These are phyloP conservation scores for Tephrocybe sp. DNA, from an alignment of 768 basidiomycete genomes.

Conservation along the genomic window DNA sequence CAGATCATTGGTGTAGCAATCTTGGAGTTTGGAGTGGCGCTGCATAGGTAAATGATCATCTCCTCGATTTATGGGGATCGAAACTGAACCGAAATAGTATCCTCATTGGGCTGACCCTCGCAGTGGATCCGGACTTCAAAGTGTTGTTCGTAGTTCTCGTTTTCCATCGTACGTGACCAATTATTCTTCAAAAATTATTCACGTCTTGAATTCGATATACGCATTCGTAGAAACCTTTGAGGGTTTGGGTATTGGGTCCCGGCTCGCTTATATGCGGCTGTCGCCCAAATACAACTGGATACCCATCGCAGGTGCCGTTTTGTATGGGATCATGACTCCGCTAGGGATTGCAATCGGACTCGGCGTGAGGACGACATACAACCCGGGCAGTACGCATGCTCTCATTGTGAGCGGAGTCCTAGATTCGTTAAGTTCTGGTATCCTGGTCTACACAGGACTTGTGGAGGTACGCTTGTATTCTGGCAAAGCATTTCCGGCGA, in stretches of 20 bases:
- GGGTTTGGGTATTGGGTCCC: conserved; percentile 89
- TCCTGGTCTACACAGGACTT: conserved; percentile 74
- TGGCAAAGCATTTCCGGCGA: not conserved
- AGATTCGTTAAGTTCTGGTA: conserved; percentile 84
- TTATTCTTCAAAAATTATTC: not conserved
- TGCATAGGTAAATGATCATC: conserved; percentile 58
- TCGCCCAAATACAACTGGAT: conserved; percentile 52
- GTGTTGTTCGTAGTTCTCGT: conserved; percentile 86
- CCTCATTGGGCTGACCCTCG: conserved; percentile 87
- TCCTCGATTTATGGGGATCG: not conserved
- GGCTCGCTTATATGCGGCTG: conserved; percentile 76
- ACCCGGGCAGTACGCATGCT: conserved; percentile 72
- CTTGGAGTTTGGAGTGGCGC: conserved; percentile 88
- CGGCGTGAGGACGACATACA: conserved; percentile 76
- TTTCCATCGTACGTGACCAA: conserved; percentile 92
- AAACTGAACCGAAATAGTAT: conserved; percentile 41
- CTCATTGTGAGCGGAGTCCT: conserved; percentile 82
- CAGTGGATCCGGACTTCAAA: conserved; percentile 76
- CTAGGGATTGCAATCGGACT: conserved; percentile 86
- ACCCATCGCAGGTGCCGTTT: conserved; percentile 55
- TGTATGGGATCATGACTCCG: conserved; percentile 81
- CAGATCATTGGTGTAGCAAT: conserved; percentile 88
- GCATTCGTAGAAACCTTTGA: conserved; percentile 79
- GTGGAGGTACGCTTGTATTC: conserved; percentile 11
- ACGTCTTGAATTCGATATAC: too few species aligned